phyloP scores from a whole-genome alignment of 2,329 filamentous ascomycete species.

The Pseudogymnoascus sp. region DNA sequence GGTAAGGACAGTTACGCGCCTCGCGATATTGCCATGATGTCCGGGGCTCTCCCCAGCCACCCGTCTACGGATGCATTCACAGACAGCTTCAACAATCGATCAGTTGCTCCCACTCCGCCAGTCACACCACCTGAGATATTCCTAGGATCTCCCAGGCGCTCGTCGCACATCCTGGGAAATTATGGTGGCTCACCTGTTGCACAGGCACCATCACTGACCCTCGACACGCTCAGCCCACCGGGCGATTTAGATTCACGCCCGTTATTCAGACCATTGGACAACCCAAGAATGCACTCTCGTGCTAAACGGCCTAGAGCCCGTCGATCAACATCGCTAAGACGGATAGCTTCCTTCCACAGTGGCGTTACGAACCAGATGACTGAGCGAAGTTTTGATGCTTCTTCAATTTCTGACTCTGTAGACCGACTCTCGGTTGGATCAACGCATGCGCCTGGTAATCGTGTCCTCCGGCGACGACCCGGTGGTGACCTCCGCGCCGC shows the following conservation, averaged over 20 bases:
- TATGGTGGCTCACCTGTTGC: constrained; percentile 33
- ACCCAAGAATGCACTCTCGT: constrained; percentile 17
- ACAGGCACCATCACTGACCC: constrained; percentile 23
- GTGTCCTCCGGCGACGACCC: constrained; percentile 61
- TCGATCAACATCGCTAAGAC: constrained; percentile 44
- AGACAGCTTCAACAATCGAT: constrained; percentile 42
- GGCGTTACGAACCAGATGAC: constrained; percentile 42
- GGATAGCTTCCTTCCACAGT: constrained; percentile 54
- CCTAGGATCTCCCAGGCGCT: constrained; percentile 42
- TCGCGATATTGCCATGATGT: constrained; percentile 43
- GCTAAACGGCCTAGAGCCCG: constrained; percentile 35
- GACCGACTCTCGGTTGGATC: constrained; percentile 34
- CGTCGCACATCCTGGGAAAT: constrained; percentile 44
- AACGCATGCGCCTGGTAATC: constrained; percentile 40
- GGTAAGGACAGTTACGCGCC: constrained; percentile 42
- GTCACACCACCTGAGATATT: constrained; percentile 47
- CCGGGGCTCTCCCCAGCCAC: constrained; percentile 33
- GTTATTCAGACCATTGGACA: constrained; percentile 15
- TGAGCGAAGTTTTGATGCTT: constrained; percentile 54
- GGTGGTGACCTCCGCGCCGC: constrained; percentile 67
- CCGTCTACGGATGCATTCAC: constrained; percentile 46
- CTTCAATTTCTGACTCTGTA: constrained; percentile 46
- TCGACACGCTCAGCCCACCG: constrained; percentile 19
- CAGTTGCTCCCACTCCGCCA: constrained; percentile 50
- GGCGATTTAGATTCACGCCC: constrained; percentile 16